phyloP scores from a whole-genome alignment of 1,139 yeast species.

The Hyphopichia wangnamkhiaoensis region DNA sequence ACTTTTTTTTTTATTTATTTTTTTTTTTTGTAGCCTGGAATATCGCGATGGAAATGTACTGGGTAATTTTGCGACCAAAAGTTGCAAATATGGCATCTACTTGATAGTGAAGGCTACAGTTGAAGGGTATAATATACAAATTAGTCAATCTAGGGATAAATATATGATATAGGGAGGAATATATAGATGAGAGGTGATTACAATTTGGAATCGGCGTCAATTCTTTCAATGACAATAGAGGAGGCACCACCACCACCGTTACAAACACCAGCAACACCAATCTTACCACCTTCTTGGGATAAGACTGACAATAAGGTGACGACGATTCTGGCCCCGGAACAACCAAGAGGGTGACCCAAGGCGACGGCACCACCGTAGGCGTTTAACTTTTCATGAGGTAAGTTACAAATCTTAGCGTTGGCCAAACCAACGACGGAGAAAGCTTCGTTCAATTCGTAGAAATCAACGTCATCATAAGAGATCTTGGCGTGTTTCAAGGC shows the following conservation, averaged over 20 bases:
- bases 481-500: conserved; percentile 87
- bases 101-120: too few species aligned
- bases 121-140: background rate
- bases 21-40: too few species aligned
- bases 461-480: conserved; percentile 60
- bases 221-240: conserved; percentile 29
- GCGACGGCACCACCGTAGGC: conserved; percentile 99
- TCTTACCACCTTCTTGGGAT: conserved; percentile 79
- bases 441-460: conserved; percentile 94
- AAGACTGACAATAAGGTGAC: conserved; percentile 80
- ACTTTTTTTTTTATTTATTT: too few species aligned
- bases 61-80: too few species aligned
- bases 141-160: background rate
- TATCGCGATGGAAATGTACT: too few species aligned
- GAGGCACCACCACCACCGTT: conserved; percentile 99
- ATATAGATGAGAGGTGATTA: conserved; percentile 10
- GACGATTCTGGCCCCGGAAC: conserved; percentile 94
- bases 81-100: too few species aligned
- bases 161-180: background rate
- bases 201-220: conserved; percentile 31
- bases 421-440: conserved; percentile 95
- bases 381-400: conserved; percentile 73
- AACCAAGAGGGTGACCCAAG: conserved; percentile 94
- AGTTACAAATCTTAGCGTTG: conserved; percentile 70
- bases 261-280: conserved; percentile 94